Base-by-base conservation (phyloP, 2,329 filamentous ascomycete genomes). In the Monosporascus sp. region DNA sequence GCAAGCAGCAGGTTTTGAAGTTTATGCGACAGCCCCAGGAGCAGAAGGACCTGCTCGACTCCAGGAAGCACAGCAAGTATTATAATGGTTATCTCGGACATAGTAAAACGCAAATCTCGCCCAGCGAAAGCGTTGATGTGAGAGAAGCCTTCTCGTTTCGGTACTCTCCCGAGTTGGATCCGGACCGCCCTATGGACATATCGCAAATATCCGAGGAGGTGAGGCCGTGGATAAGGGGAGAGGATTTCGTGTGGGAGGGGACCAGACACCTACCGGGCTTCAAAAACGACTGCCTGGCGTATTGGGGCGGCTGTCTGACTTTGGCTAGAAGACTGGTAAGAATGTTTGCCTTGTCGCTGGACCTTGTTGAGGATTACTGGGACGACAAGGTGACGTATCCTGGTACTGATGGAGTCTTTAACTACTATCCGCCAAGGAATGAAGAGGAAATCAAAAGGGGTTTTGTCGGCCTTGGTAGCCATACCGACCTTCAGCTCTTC, bases 331-430 rank as follows among this genome's bases (percentile, higher is more conserved):
- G 70, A 37, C 62, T 85, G 34, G 73, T 80, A 2, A 69, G 71
- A 5, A 67, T 75, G 6, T 82, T 85, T 58, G 81, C 82, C 0
- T 68, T 85, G 3, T 76, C 75, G 5, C 70, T 85, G 2, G 73
- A 74, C 11, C 67, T 84, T 3, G 71, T 74, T 0, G 81, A 85
- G 59, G 61, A 73, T 36, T 77, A 78, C 51, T 84, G 84, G 60
- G 80, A 84, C 54, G 66, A 68, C 3, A 76, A 81, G 50, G 75
- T 77, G 18, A 75, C 72, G 0, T 74, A 79, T 56, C 82, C 82
- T 0, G 80, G 73, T 36, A 71, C 70, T 7, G 66, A 71, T 5
- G 61, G 71, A 18, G 72, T 68, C 3, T 62, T 76, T 46, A 76
- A 76, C 54, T 72, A 72, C 54, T 72, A 73, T 55, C 69, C 68